phyloP scores from a whole-genome alignment of 2,329 filamentous ascomycete species.

The Penicillium glabrum region DNA sequence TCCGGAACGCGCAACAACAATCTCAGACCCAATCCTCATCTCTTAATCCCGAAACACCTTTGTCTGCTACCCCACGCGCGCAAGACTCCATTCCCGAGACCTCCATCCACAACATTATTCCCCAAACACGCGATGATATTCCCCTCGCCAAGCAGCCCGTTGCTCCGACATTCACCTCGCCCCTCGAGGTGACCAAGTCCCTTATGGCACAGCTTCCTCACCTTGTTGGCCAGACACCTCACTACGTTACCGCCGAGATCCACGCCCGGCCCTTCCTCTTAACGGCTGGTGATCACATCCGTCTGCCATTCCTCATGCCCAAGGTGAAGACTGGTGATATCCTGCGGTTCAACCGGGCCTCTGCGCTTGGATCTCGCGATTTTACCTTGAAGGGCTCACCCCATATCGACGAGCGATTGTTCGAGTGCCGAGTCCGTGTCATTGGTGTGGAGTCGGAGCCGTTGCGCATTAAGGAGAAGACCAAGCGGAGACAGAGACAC shows the following conservation, averaged over 20 bases:
- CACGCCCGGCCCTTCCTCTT: conserved; percentile 52
- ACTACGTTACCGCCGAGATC: conserved; percentile 50
- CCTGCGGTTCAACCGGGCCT: conserved; percentile 82
- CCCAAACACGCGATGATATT: conserved; percentile 25
- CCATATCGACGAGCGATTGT: conserved; percentile 81
- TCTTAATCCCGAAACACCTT: conserved; percentile 29
- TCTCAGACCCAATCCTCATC: conserved; percentile 31
- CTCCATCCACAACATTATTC: conserved; percentile 12
- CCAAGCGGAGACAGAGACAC: conserved; percentile 68
- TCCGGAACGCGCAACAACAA: conserved; percentile 21
- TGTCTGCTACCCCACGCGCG: conserved; percentile 26
- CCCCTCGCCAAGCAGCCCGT: conserved; percentile 35
- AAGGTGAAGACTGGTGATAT: conserved; percentile 77
- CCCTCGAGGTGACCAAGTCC: conserved; percentile 43
- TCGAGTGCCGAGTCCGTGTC: conserved; percentile 81
- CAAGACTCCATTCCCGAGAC: conserved; percentile 24
- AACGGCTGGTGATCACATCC: conserved; percentile 67
- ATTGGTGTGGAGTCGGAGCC: conserved; percentile 82
- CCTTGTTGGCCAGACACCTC: conserved; percentile 45
- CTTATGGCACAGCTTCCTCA: conserved; percentile 45
- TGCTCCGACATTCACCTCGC: conserved; percentile 37
- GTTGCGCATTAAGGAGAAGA: conserved; percentile 75
- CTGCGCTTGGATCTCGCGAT: conserved; percentile 79
- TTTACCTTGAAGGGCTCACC: conserved; percentile 81
- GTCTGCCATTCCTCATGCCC: conserved; percentile 77